Base-by-base conservation (phyloP, 2,329 filamentous ascomycete genomes). In the Cladosporium sp. region DNA sequence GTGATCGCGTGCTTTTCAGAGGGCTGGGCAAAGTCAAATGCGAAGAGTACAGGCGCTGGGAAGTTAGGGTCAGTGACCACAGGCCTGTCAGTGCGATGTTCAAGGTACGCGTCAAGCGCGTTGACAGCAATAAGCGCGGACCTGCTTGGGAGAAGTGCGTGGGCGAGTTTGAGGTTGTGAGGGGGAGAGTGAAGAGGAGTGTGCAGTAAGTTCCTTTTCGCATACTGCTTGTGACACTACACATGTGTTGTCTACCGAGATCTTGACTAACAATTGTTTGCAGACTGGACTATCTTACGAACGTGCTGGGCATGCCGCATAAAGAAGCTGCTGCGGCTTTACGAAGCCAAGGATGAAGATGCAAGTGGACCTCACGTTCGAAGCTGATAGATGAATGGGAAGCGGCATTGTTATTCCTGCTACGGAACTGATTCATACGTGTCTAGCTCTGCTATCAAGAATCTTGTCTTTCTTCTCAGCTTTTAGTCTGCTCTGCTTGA, bases 51-150 rank as follows among this genome's bases (percentile, higher is more conserved):
- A 84, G 86, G 58, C 83, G 95, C 58, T 94, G 97, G 79, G 95
- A 98, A 77, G 90, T 98, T 36, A 86, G 89, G 67, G 91, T 94
- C 5, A 96, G 92, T 34, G 95, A 99, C 76, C 95, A 99, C 78
- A 85, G 95, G 69, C 95, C 95, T 11, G 95, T 99, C 32, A 96
- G 90, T 67, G 95, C 91, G 1, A 83, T 83, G 39, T 97, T 99
- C 79, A 88, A 87, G 74, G 86, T 97, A 63, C 87, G 91, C 61
- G 85, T 97, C 66, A 99, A 98, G 82, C 91, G 86, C 21, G 89
- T 98, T 36, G 85, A 89, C 67, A 83, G 86, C 6, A 85, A 71
- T 91, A 90, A 75, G 88, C 92, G 76, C 49, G 72, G 69, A 21
- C 61, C 70, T 21, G 68, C 72, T 1, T 71, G 70, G 73, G 67